These are phyloP conservation scores for Misopates orontium DNA, from an alignment of 257 asterid species.

Conservation along the genomic window DNA sequence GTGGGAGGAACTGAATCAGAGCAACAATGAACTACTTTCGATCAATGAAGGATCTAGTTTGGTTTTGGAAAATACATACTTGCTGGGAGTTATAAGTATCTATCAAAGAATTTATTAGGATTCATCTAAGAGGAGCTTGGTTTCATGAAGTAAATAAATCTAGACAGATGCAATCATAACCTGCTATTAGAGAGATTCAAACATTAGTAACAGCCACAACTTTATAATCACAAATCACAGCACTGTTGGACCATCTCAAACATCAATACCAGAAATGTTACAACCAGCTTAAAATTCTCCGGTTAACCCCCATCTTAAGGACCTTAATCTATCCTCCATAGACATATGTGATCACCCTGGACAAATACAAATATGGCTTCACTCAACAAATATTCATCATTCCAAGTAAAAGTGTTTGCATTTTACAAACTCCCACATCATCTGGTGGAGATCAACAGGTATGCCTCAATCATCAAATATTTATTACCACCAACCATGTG, in stretches of 20 bases:
- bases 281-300: not conserved
- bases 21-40: not conserved
- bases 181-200: slow-evolving; percentile 10
- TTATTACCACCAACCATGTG: not conserved
- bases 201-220: slow-evolving; percentile 12
- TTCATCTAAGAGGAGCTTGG: slow-evolving; percentile 14
- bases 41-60: slow-evolving; percentile 2
- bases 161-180: slow-evolving; percentile 16
- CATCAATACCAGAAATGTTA: slow-evolving; percentile 14
- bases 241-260: not conserved
- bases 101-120: slow-evolving; percentile 6
- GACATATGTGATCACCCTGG: not conserved
- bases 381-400: not conserved
- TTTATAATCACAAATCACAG: not conserved
- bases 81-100: slow-evolving; percentile 9
- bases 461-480: not conserved
- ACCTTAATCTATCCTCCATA: slow-evolving; percentile 10
- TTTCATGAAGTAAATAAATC: slow-evolving; percentile 4
- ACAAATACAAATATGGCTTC: not conserved
- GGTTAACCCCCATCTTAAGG: not conserved
- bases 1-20: slow-evolving; percentile 18
- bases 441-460: not conserved
- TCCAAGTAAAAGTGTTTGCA: not conserved
- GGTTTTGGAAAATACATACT: not conserved
- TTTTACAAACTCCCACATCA: not conserved